phyloP scores from a whole-genome alignment of 495 filamentous ascomycete species.

The Xylaria sp. region DNA sequence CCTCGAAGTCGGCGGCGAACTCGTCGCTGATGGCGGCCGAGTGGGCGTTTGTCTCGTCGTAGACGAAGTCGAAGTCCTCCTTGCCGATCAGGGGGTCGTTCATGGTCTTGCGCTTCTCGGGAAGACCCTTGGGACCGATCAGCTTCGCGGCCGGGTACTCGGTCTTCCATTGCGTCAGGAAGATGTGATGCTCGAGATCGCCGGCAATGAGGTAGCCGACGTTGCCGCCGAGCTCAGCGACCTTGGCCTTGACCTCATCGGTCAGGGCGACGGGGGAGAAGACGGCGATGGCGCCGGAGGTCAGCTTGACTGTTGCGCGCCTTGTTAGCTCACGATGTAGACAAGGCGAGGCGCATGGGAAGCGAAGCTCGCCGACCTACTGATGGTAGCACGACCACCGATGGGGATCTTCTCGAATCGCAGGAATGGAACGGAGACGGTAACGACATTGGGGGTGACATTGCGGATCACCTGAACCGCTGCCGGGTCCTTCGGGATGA shows the following conservation, averaged over 20 bases:
- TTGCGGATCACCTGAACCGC: constrained; percentile 87
- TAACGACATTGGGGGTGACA: constrained; percentile 79
- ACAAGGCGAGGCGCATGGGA: background rate
- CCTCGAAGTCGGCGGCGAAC: constrained; percentile 86
- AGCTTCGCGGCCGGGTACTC: constrained; percentile 80
- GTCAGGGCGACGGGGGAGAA: constrained; percentile 91
- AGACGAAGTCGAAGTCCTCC: constrained; percentile 73
- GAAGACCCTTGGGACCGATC: constrained; percentile 83
- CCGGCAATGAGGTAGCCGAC: constrained; percentile 85
- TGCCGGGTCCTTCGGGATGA: constrained; percentile 66
- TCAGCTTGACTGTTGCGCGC: constrained; percentile 68
- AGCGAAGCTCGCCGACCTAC: constrained; percentile 54
- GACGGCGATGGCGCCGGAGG: constrained; percentile 78
- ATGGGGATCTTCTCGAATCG: constrained; percentile 82
- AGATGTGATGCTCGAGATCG: constrained; percentile 94
- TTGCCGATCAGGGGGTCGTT: constrained; percentile 66
- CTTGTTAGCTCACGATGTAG: constrained; percentile 18
- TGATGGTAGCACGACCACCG: constrained; percentile 85
- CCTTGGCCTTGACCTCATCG: constrained; percentile 70
- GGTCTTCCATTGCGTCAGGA: constrained; percentile 79
- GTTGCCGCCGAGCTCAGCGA: constrained; percentile 69
- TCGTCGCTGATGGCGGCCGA: constrained; percentile 67
- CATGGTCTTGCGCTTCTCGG: constrained; percentile 76
- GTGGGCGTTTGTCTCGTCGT: constrained; percentile 43
- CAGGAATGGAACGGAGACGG: constrained; percentile 82